Evolutionary conservation across 768 basidiomycete genomes (phyloP), one percentile per base, ranked within the genome.

Genomic region (Rhizopogon vinicolor): DNA sequence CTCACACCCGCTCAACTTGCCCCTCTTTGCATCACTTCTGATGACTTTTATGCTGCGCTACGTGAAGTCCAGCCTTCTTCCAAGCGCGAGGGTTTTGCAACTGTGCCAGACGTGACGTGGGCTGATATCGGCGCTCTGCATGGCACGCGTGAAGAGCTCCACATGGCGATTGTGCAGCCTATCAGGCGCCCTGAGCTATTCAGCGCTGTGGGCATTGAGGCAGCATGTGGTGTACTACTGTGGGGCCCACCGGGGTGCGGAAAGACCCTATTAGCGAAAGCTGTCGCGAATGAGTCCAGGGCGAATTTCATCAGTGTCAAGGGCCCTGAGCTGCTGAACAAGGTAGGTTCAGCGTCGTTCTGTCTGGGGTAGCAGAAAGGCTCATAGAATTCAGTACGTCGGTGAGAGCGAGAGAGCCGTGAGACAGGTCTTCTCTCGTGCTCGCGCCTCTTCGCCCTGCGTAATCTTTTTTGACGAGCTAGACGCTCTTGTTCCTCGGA

Each of bases 161-260:
- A 95, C 63, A 97, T 98, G 94, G 91, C 93, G 13, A 92, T 99
- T 61, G 95, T 99, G 3, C 91, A 97, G 63, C 96, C 97, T 6
- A 94, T 98, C 61, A 79, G 83, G 48, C 76, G 91, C 33, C 96
- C 97, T 0, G 93, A 93, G 64, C 68, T 98, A 2, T 99, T 99
- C 72, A 83, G 73, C 44, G 81, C 81, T 9, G 89, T 98, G 1
- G 97, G 97, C 6, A 93, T 99, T 58, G 85, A 87, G 31, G 91
- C 92, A 0, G 85, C 93, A 0, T 94, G 93, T 65, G 97, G 96
- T 0, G 97, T 98, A 3, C 74, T 98, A 35, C 73, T 98, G n/a
- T 98, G 97, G 97, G 97, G 97, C 31, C 97, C 97, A 25, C 96
- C 97, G 0, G 97, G 97, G 9, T 98, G 96, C 66, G 97, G 97